Conservation (phyloP, 306 rosid genomes). For the Medicago ruthenica region DNA sequence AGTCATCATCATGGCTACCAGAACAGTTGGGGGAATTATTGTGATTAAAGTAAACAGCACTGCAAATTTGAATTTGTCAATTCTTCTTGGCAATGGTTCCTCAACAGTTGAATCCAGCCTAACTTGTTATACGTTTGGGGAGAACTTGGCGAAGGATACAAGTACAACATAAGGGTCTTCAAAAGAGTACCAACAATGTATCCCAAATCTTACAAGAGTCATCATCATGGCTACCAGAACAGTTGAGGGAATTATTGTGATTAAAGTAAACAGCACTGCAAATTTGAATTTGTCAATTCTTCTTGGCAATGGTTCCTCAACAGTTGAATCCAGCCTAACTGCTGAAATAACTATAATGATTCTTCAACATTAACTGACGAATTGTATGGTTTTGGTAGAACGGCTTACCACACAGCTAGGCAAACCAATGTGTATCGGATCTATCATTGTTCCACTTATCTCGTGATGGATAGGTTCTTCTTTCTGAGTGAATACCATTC, state of each 20-base stretch:
- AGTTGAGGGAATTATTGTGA: background rate
- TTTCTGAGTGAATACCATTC: background rate
- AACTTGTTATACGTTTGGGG: background rate
- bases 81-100: too few relatives aligned
- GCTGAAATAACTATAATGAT: background rate
- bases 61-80: too few relatives aligned
- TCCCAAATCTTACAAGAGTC: slow-evolving; percentile 1
- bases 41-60: too few relatives aligned
- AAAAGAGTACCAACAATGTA: background rate
- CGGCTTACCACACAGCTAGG: slow-evolving; percentile 1
- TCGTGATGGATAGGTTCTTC: background rate
- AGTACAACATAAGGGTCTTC: background rate
- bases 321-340: background rate
- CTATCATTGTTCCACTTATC: background rate
- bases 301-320: background rate
- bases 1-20: too few relatives aligned
- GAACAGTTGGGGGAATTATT: too few relatives aligned
- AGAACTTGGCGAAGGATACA: background rate
- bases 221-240: background rate
- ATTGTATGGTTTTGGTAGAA: background rate
- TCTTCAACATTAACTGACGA: background rate
- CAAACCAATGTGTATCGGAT: background rate
- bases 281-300: background rate
- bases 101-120: too few relatives aligned
- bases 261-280: background rate